These are phyloP conservation scores for Epichloe hybrida DNA, from an alignment of 2,329 filamentous ascomycete genomes.

Conservation along the genomic window DNA sequence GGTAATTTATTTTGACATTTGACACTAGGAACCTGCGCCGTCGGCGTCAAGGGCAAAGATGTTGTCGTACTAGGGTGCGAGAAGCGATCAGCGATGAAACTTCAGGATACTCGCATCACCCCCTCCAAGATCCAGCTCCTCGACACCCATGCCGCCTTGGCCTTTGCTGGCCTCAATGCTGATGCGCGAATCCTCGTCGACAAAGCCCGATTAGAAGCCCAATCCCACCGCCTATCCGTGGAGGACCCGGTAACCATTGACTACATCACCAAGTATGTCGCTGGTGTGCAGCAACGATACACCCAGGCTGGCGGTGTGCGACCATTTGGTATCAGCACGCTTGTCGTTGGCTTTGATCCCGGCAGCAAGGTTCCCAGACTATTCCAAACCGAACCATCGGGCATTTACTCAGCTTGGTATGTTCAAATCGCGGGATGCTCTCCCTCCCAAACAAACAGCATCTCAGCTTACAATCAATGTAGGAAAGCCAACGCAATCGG, in stretches of 20 bases:
- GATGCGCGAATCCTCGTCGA: constrained; percentile 96
- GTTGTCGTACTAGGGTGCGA: constrained; percentile 96
- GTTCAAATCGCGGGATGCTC: neutral
- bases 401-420: constrained; percentile 97
- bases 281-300: constrained; percentile 95
- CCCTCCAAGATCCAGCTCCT: constrained; percentile 88
- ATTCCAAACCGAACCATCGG: constrained; percentile 98
- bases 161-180: constrained; percentile 93
- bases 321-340: constrained; percentile 95
- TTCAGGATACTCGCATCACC: constrained; percentile 99
- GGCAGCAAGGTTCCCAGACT: constrained; percentile 77
- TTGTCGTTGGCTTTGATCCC: constrained; percentile 97
- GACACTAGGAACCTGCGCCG: constrained; percentile 75
- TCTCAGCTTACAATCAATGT: constrained; percentile 3
- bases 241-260: constrained; percentile 96
- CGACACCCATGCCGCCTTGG: constrained; percentile 90
- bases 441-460: constrained; percentile 7
- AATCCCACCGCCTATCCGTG: constrained; percentile 91
- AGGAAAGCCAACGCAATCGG: constrained; percentile 99
- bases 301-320: constrained; percentile 96
- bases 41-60: constrained; percentile 88
- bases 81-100: constrained; percentile 97
- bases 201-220: constrained; percentile 92
- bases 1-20: constrained; percentile 4
- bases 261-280: constrained; percentile 98